These are phyloP conservation scores for Chiua virens DNA, from an alignment of 768 basidiomycete genomes.

Conservation along the genomic window DNA sequence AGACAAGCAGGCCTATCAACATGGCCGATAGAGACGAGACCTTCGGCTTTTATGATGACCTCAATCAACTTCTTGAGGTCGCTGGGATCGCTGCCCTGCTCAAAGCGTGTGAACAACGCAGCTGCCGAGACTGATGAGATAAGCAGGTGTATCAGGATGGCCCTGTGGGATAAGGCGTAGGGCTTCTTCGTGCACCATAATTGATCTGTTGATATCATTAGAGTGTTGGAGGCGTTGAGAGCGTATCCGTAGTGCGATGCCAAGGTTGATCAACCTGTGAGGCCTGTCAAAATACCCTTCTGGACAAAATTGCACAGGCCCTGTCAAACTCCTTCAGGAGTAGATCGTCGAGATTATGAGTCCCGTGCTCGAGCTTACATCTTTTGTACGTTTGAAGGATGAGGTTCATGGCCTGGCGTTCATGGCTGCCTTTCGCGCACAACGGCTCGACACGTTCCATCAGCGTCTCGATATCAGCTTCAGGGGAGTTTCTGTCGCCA, in stretches of 20 bases:
- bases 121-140: neutral
- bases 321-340: neutral
- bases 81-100: no score
- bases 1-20: no score
- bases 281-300: neutral
- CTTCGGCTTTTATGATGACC: no score
- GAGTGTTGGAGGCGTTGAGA: neutral
- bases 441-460: neutral
- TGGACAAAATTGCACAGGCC: neutral
- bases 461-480: neutral
- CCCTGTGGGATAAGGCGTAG: neutral
- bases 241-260: neutral
- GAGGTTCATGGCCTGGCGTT: slow-evolving; percentile 2
- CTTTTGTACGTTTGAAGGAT: neutral
- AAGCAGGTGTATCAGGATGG: neutral
- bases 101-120: neutral
- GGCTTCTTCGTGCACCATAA: neutral
- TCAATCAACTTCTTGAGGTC: no score
- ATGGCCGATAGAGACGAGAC: no score
- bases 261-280: neutral
- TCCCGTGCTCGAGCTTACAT: neutral
- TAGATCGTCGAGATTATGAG: neutral
- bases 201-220: neutral
- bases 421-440: neutral
- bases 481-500: neutral